Evolutionary conservation across 805 yeast species (phyloP).

Genomic region (Kodamaea nitidulidarum): DNA sequence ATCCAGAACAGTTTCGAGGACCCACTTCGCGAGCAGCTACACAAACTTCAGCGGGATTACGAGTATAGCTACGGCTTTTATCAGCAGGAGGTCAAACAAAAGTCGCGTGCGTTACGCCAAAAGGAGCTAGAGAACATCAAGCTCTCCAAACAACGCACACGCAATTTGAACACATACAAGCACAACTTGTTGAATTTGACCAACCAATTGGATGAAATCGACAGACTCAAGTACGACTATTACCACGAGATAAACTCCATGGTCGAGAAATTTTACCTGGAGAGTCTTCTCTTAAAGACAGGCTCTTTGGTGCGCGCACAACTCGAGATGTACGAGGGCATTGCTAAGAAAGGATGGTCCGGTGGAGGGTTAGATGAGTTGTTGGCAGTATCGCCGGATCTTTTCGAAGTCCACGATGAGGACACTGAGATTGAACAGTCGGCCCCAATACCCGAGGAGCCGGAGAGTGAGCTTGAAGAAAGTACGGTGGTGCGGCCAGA

Average conservation of each 20-base stretch:
- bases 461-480: neutral
- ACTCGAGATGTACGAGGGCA: constrained; percentile 73
- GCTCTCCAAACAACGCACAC: constrained; percentile 53
- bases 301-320: constrained; percentile 73
- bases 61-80: constrained; percentile 49
- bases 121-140: constrained; percentile 61
- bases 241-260: constrained; percentile 59
- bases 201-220: constrained; percentile 73
- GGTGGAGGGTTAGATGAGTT: constrained; percentile 82
- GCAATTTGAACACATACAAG: constrained; percentile 67
- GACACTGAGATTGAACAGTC: constrained; percentile 1
- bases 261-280: constrained; percentile 56
- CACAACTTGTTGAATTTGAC: constrained; percentile 65
- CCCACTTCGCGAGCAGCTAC: constrained; percentile 47
- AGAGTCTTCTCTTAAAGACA: constrained; percentile 48
- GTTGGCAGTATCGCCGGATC: constrained; percentile 58
- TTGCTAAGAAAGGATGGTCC: constrained; percentile 80
- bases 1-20: constrained; percentile 51
- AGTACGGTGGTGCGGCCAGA: constrained; percentile 1
- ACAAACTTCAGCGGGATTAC: constrained; percentile 41
- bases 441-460: neutral
- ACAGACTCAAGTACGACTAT: constrained; percentile 68
- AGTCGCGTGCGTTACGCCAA: constrained; percentile 48
- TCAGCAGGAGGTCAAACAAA: constrained; percentile 48
- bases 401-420: constrained; percentile 20